Conservation (phyloP, 148 eudicot genomes). For the Persicaria tinctoria region DNA sequence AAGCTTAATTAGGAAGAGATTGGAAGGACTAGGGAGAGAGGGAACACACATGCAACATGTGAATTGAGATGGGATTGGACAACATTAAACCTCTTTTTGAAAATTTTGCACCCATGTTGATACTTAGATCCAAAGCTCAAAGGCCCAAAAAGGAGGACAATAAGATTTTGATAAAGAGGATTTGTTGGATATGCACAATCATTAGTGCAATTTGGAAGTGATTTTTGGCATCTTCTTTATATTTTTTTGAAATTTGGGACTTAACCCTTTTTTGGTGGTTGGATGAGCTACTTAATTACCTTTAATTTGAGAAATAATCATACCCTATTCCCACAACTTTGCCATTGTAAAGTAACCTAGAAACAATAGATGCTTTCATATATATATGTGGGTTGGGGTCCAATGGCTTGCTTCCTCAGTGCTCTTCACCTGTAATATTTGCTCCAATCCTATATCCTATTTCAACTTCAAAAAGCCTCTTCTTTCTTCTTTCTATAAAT, state of each 20-base stretch:
- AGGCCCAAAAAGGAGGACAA: background rate
- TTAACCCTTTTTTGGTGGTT: background rate
- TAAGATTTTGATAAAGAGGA: background rate
- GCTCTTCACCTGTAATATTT: background rate
- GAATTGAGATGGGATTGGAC: background rate
- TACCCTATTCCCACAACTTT: background rate
- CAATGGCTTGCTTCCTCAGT: background rate
- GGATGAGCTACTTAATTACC: background rate
- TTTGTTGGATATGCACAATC: background rate
- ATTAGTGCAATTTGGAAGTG: background rate
- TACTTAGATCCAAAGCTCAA: background rate
- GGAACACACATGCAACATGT: background rate
- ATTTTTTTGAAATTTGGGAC: background rate
- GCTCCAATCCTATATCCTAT: background rate
- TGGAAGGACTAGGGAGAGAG: background rate
- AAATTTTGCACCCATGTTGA: background rate
- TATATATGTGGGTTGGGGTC: background rate
- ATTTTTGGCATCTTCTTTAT: background rate
- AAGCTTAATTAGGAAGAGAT: background rate
- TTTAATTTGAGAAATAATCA: background rate
- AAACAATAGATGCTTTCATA: background rate
- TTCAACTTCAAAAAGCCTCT: no score
- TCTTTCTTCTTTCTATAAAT: no score
- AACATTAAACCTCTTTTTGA: background rate
- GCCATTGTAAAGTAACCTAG: background rate